Conservation (phyloP, 352 stramenopile genomes). For the Chrysophaeum taylorii region DNA sequence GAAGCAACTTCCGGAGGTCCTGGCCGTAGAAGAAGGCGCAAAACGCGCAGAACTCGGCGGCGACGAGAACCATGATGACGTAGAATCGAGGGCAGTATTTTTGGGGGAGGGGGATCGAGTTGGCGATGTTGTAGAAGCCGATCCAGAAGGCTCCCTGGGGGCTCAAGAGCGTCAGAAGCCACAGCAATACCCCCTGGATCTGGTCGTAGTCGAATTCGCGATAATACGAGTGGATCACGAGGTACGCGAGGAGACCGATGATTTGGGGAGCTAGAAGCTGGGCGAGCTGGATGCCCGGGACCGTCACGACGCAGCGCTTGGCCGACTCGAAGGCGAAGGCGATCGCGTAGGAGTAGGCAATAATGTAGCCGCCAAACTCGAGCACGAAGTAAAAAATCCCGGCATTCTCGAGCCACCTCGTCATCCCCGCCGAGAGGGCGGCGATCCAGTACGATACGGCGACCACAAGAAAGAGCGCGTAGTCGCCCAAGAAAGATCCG, state of each 20-base stretch:
- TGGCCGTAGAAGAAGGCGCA: not conserved
- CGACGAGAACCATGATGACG: not conserved
- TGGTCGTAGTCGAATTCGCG: not conserved
- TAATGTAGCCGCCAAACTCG: not conserved
- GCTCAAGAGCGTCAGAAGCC: not conserved
- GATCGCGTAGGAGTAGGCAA: not conserved
- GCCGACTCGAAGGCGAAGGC: not conserved
- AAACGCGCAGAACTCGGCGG: not conserved
- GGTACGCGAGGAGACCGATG: not conserved
- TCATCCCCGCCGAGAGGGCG: not conserved
- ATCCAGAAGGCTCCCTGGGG: not conserved
- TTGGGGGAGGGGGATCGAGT: too few species aligned
- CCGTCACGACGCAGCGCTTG: not conserved
- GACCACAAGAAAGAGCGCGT: not conserved
- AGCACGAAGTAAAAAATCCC: not conserved
- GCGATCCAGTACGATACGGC: not conserved
- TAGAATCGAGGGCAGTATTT: too few species aligned
- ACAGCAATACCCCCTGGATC: not conserved
- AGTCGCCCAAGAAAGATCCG: constrained; percentile 19
- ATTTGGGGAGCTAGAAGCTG: not conserved
- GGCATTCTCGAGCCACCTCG: not conserved
- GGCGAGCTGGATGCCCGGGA: not conserved
- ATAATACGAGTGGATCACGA: not conserved
- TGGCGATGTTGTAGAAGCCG: constrained; percentile 2
- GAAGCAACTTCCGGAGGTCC: not conserved